These are phyloP conservation scores for Monosporascus ibericus DNA, from an alignment of 2,329 filamentous ascomycete genomes.

Conservation along the genomic window DNA sequence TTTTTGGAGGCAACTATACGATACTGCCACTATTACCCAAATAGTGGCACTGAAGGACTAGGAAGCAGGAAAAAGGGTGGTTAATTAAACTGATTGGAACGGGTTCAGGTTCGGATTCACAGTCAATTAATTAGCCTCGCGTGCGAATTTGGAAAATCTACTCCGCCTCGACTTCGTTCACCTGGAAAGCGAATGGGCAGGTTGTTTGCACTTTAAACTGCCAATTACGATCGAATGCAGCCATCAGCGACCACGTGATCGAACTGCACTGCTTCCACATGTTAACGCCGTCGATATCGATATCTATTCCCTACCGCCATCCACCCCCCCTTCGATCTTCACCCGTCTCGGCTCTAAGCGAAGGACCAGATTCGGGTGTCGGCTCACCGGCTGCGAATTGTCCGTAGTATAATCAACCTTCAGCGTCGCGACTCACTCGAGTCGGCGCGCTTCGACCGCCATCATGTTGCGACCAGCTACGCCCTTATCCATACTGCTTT, in stretches of 20 bases:
- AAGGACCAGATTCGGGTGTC: constrained; percentile 1
- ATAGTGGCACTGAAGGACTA: not conserved
- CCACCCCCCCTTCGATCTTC: constrained; percentile 1
- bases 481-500: constrained; percentile 78
- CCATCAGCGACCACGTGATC: not conserved
- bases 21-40: not conserved
- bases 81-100: not conserved
- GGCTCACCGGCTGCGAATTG: constrained; percentile 1
- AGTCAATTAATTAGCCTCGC: not conserved
- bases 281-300: constrained; percentile 13
- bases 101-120: not conserved
- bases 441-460: constrained; percentile 28
- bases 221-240: not conserved
- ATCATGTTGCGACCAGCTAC: constrained; percentile 88
- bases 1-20: too few species aligned
- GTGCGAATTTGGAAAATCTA: not conserved
- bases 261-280: constrained; percentile 12
- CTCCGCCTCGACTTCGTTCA: not conserved
- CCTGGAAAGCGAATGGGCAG: not conserved
- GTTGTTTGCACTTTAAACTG: not conserved
- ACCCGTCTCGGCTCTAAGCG: constrained; percentile 6
- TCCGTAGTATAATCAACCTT: constrained; percentile 5
- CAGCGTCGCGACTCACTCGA: constrained; percentile 22
- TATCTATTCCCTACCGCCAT: not conserved
- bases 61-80: too few species aligned